phyloP scores from a whole-genome alignment of 2,329 filamentous ascomycete genomes.

The Neofusicoccum parvum region DNA sequence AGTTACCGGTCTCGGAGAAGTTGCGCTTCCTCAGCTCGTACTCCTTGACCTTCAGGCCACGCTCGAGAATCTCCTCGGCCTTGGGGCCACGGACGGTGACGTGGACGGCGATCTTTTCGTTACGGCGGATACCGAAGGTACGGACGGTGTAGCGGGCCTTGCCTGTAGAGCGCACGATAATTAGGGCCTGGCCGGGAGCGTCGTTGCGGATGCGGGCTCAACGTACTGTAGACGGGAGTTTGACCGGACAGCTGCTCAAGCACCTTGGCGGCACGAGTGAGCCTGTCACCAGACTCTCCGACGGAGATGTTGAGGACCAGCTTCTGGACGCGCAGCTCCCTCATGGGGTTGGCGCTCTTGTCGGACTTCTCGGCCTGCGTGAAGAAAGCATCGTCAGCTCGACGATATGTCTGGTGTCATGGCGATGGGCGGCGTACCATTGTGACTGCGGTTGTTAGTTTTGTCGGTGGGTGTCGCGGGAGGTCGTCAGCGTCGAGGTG shows the following conservation, averaged over 20 bases:
- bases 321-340: conserved; percentile 99
- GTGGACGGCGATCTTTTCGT: conserved; percentile 99
- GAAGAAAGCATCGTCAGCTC: conserved; percentile 29
- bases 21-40: conserved; percentile 99
- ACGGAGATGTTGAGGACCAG: conserved; percentile 99
- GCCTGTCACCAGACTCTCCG: conserved; percentile 99
- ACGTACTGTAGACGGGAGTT: conserved; percentile 97
- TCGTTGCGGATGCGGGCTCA: not conserved
- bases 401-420: not conserved
- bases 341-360: conserved; percentile 97
- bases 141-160: conserved; percentile 99
- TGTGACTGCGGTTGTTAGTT: conserved; percentile 42
- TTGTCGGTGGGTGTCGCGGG: conserved; percentile 30
- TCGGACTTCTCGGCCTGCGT: conserved; percentile 52
- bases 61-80: conserved; percentile 99
- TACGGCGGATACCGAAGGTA: conserved; percentile 99
- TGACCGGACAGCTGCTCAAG: conserved; percentile 99
- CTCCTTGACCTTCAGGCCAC: conserved; percentile 99
- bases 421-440: conserved; percentile 37
- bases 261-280: conserved; percentile 99
- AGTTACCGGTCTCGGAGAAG: conserved; percentile 99
- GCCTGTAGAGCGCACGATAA: conserved; percentile 57
- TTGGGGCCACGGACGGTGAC: conserved; percentile 99
- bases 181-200: not conserved
- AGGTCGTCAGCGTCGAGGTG: conserved; percentile 29